phyloP scores from a whole-genome alignment of 306 rosid species.

The Prunus salicina region DNA sequence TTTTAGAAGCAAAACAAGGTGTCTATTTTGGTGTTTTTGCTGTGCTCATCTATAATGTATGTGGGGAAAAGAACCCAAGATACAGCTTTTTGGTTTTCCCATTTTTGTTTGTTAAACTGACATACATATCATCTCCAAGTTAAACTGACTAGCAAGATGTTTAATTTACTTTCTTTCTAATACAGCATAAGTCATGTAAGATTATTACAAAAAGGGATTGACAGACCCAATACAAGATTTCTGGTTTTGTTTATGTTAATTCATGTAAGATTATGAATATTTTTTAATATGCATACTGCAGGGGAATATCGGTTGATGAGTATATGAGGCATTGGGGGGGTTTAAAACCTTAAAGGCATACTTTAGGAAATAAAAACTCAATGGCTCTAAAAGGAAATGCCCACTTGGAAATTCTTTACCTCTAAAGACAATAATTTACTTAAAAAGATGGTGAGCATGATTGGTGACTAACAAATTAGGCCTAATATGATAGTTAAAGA shows the following conservation, averaged over 20 bases:
- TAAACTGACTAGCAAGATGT: background rate
- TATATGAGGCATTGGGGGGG: background rate
- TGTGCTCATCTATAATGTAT: background rate
- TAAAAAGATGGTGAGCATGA: slow-evolving; percentile 33
- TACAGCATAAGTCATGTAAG: too few relatives aligned
- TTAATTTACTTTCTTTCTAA: too few relatives aligned
- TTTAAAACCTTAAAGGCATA: slow-evolving; percentile 7
- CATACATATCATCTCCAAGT: background rate
- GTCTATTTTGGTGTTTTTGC: background rate
- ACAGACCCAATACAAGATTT: too few relatives aligned
- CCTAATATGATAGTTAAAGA: too few relatives aligned
- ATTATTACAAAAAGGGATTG: too few relatives aligned
- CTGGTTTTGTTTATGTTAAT: too few relatives aligned
- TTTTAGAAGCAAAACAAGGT: slow-evolving; percentile 28
- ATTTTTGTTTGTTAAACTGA: background rate
- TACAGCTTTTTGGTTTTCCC: background rate
- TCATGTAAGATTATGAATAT: too few relatives aligned
- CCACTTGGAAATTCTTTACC: slow-evolving; percentile 77
- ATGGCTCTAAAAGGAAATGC: slow-evolving; percentile 71
- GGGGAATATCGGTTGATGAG: too few relatives aligned
- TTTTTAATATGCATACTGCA: too few relatives aligned
- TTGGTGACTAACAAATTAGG: slow-evolving; percentile 36
- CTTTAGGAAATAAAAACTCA: slow-evolving; percentile 24
- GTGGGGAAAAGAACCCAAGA: background rate
- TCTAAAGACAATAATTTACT: slow-evolving; percentile 47